Evolutionary conservation across 805 yeast genomes (phyloP).

Genomic region (Hanseniaspora nectarophila): DNA sequence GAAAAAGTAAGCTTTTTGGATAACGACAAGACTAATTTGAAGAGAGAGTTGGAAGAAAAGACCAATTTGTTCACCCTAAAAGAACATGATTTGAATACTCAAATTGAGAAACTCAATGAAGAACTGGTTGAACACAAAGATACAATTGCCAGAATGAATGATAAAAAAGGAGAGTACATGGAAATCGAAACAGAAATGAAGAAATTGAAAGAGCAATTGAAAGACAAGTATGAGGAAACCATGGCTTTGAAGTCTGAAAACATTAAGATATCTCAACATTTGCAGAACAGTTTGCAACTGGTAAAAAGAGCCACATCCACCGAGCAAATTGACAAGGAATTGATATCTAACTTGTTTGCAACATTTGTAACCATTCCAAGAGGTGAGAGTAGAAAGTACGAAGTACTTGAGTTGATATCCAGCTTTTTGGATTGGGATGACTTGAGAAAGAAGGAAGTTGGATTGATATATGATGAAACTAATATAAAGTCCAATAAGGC

Average conservation of each 20-base stretch:
- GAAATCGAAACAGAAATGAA: constrained; percentile 21
- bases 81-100: constrained; percentile 21
- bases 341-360: constrained; percentile 72
- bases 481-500: constrained; percentile 21
- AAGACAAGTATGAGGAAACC: constrained; percentile 38
- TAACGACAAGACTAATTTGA: constrained; percentile 24
- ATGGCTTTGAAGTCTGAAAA: constrained; percentile 74
- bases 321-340: constrained; percentile 73
- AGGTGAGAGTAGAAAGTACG: constrained; percentile 89
- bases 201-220: constrained; percentile 20
- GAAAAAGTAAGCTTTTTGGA: constrained; percentile 3
- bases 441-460: constrained; percentile 62
- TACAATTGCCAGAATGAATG: background rate
- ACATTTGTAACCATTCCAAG: constrained; percentile 80
- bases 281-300: constrained; percentile 82
- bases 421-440: constrained; percentile 85
- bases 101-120: constrained; percentile 24
- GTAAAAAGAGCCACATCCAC: constrained; percentile 66
- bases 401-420: constrained; percentile 73
- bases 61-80: constrained; percentile 20
- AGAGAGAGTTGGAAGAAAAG: constrained; percentile 32
- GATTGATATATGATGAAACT: constrained; percentile 36
- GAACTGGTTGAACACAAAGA: constrained; percentile 19
- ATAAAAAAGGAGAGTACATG: constrained; percentile 20
- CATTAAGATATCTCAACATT: constrained; percentile 81